Evolutionary conservation across 345 rosid species (phyloP), one percentile per base, ranked within the genome.

Genomic region (Brassica juncea): DNA sequence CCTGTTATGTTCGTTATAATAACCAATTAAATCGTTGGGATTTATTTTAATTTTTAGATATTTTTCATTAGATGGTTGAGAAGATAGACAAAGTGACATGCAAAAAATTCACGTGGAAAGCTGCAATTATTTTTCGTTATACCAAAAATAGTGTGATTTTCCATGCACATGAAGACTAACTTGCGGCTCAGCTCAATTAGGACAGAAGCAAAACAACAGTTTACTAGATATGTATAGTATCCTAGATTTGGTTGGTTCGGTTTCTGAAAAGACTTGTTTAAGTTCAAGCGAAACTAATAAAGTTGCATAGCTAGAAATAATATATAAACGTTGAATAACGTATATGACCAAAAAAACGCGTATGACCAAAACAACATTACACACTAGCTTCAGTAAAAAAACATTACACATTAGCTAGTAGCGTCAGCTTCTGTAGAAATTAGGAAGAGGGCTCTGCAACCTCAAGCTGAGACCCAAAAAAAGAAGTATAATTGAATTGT

Each of bases 161-260:
- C 62, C 63, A 77, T 61, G 80, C 63, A 69, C 14, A 77, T 34
- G 63, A 47, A 47, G 63, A 77, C 74, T 25, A 62, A 6, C 23
- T 70, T 70, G 70, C 70, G 67, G 63, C 74, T 69, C 54, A 60
- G 25, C 12, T 0, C 57, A 47, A 14, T 47, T 39, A 16, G 73
- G 31, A 15, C 60, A 39, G 59, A 68, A 42, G 68, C 68, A 42
- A 67, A 67, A n/a, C 34, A 12, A 52, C 35, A 34, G 30, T 34
- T 55, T 14, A 66, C 6, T 75, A 65, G 37, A 21, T 39, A 73
- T 73, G 11, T 62, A 27, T 73, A 12, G 42, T 6, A 16, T 21
- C 5, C 8, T 32, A 66, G 16, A 54, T 54, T 57, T 12, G 23
- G 35, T 58, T 67, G 4, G 19, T 66, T 37, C 3, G 31, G 21